Conservation (phyloP, 1,284 basidiomycete species). For the Malassezia yamatoensis region DNA sequence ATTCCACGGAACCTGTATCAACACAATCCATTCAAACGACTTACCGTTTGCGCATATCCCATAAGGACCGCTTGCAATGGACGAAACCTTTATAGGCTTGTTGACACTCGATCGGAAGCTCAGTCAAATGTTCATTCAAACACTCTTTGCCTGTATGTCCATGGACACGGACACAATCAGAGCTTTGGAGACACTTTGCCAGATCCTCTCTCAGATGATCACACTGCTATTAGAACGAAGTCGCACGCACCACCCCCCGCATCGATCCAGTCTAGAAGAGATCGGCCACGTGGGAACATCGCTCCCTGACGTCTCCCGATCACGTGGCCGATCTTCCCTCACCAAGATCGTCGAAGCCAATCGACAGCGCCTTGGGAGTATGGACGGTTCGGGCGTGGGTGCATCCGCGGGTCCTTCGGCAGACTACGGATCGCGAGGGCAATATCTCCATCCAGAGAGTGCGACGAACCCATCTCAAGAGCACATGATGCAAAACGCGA, state of each 20-base stretch:
- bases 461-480: not conserved
- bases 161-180: conserved; percentile 12
- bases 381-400: not conserved
- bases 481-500: not conserved
- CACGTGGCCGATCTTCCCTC: conserved; percentile 3
- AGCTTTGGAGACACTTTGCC: conserved; percentile 12
- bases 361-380: not conserved
- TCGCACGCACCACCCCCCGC: conserved; percentile 15
- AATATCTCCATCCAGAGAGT: not conserved
- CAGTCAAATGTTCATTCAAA: conserved; percentile 5
- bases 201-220: conserved; percentile 14
- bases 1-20: conserved; percentile 13
- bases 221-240: conserved; percentile 5
- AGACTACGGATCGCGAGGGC: not conserved
- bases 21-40: not conserved
- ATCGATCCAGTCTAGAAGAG: not conserved
- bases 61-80: conserved; percentile 18
- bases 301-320: conserved; percentile 2
- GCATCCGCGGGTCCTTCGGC: not conserved
- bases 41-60: conserved; percentile 17
- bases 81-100: conserved; percentile 15
- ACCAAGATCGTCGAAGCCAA: no score
- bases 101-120: conserved; percentile 13
- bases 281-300: not conserved
- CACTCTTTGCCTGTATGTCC: conserved; percentile 14